Conservation (phyloP, 139 green algal genomes). For the Gonium pectorale region DNA sequence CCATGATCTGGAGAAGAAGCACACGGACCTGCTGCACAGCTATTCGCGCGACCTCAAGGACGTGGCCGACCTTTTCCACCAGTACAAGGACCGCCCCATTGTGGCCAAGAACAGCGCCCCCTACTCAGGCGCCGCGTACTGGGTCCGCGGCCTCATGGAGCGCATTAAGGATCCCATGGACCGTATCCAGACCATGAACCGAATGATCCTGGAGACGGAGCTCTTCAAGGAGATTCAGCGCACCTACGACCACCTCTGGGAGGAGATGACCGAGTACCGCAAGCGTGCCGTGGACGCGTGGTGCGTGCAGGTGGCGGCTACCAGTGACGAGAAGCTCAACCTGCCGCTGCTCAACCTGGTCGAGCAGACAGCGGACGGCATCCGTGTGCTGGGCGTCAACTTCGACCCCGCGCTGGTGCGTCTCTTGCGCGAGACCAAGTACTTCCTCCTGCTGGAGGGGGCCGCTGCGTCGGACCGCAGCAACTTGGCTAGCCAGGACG, state of each 20-base stretch:
- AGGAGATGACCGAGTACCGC: constrained; percentile 77
- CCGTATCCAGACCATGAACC: constrained; percentile 72
- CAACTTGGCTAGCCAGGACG: too few species aligned
- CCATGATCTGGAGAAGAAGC: constrained; percentile 82
- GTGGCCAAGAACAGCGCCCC: constrained; percentile 65
- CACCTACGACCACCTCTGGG: constrained; percentile 71
- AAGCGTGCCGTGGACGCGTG: constrained; percentile 69
- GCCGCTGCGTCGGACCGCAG: too few species aligned
- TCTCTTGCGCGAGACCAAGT: constrained; percentile 90
- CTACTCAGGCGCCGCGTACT: constrained; percentile 82
- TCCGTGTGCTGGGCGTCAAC: constrained; percentile 77
- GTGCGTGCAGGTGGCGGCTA: constrained; percentile 71
- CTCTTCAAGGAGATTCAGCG: constrained; percentile 70
- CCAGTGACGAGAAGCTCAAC: constrained; percentile 86
- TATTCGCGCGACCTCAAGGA: constrained; percentile 78
- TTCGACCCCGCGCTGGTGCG: constrained; percentile 90
- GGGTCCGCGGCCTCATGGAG: constrained; percentile 84
- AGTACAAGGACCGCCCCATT: constrained; percentile 56
- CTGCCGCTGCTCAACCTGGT: constrained; percentile 76
- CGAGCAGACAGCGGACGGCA: constrained; percentile 5
- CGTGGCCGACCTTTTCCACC: constrained; percentile 77
- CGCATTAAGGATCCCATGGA: constrained; percentile 87
- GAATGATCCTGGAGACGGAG: constrained; percentile 73
- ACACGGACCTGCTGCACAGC: constrained; percentile 68
- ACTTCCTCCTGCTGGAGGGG: constrained; percentile 88